A percentile compares a stretch with the other conserved stretches of the same genome.
Conservation (phyloP, 306 rosid species). For the Cyclanthera cordifolia region DNA sequence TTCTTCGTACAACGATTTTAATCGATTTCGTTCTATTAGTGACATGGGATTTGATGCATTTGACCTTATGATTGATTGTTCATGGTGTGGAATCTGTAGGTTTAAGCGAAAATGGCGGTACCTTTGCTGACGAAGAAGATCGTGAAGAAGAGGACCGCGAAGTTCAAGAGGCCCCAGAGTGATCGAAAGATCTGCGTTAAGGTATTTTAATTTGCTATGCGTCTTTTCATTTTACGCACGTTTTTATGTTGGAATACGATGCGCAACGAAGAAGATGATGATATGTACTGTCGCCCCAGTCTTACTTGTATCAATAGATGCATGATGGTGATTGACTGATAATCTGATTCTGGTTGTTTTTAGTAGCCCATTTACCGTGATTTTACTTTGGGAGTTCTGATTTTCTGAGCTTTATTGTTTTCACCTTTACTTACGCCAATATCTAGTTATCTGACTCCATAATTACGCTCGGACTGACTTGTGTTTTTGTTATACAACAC, state of each 20-base stretch:
- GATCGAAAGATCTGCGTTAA: constrained; percentile 71
- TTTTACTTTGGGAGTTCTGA: background rate
- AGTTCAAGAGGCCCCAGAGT: constrained; percentile 66
- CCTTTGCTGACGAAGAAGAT: constrained; percentile 59
- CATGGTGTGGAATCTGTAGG: background rate
- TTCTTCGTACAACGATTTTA: no score
- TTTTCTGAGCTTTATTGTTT: background rate
- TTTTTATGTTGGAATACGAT: background rate
- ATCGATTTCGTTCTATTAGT: no score
- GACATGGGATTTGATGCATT: background rate
- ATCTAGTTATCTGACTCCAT: constrained; percentile 13
- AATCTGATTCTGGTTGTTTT: constrained; percentile 31
- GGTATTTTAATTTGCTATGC: constrained; percentile 21
- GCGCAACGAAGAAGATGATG: constrained; percentile 25
- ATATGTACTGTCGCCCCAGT: constrained; percentile 83
- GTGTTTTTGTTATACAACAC: constrained; percentile 6
- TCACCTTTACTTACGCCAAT: background rate
- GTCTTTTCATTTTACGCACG: background rate
- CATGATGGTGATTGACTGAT: constrained; percentile 66
- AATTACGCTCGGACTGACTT: no score
- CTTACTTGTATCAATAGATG: constrained; percentile 55
- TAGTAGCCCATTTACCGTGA: no score
- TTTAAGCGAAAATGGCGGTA: constrained; percentile 44
- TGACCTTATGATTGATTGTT: background rate
- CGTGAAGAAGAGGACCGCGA: constrained; percentile 65